phyloP scores from a whole-genome alignment of 1,139 yeast species.

The Hyphopichia buzzinii region DNA sequence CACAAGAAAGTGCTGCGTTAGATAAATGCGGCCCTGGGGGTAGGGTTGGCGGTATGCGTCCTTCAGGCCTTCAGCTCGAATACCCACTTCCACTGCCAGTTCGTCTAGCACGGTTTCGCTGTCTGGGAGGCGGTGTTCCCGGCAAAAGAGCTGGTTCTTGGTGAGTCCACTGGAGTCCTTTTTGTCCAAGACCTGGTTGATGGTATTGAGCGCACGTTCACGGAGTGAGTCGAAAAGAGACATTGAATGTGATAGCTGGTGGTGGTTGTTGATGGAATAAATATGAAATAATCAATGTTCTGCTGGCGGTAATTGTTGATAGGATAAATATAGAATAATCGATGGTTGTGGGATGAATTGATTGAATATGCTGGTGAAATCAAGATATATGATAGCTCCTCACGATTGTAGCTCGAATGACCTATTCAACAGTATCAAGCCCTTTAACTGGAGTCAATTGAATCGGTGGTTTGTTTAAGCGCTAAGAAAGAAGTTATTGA shows the following conservation, averaged over 20 bases:
- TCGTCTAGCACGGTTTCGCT: conserved; percentile 66
- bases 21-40: conserved; percentile 59
- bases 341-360: conserved; percentile 7
- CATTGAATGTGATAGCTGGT: conserved; percentile 23
- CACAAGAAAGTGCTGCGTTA: conserved; percentile 74
- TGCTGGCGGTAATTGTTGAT: no score
- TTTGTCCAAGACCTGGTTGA: conserved; percentile 42
- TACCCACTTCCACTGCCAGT: conserved; percentile 65
- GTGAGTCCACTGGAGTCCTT: conserved; percentile 37
- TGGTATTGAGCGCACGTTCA: conserved; percentile 45
- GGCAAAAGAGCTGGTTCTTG: conserved; percentile 68
- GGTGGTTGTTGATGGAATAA: conserved; percentile 1
- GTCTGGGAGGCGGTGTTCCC: conserved; percentile 67
- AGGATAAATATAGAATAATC: no score
- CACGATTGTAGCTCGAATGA: no score
- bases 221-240: conserved; percentile 50
- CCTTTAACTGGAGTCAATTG: no score
- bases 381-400: no score
- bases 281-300: not conserved
- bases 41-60: conserved; percentile 27
- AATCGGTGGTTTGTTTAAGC: no score
- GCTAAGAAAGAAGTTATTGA: no score
- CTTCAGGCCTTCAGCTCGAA: conserved; percentile 36
- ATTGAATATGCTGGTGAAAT: not conserved
- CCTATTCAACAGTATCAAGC: no score